Conservation (phyloP, 148 eudicot genomes). For the Fagopyrum homotropicum region DNA sequence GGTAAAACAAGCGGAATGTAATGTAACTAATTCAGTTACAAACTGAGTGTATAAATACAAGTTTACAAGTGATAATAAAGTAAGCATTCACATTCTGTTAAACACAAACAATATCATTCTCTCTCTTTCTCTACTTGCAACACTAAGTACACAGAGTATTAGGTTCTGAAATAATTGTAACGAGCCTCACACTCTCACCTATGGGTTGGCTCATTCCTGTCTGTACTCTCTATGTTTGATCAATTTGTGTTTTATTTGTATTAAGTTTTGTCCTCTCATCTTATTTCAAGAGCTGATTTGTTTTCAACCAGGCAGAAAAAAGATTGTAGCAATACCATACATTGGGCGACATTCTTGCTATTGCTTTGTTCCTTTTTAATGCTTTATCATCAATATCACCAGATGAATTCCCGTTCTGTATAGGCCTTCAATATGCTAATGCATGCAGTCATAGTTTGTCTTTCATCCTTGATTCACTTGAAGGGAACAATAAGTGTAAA, state of each 20-base stretch:
- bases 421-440: not conserved
- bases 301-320: not conserved
- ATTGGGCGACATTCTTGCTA: not conserved
- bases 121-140: too few relatives aligned
- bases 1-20: too few relatives aligned
- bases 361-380: not conserved
- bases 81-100: too few relatives aligned
- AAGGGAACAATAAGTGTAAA: not conserved
- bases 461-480: not conserved
- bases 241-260: not conserved
- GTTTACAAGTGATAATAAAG: too few relatives aligned
- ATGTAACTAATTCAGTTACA: too few relatives aligned
- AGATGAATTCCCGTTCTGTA: not conserved
- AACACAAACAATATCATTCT: too few relatives aligned
- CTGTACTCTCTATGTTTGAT: not conserved
- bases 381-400: not conserved
- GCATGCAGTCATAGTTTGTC: not conserved
- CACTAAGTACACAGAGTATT: not conserved
- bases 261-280: not conserved
- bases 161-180: not conserved
- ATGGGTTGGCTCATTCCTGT: not conserved
- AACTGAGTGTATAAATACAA: too few relatives aligned
- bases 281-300: not conserved
- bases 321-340: not conserved
- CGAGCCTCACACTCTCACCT: not conserved